Percentiles rank a stretch among this genome's conserved stretches.
These are phyloP conservation scores for Babesia ovis DNA, from an alignment of 169 alveolate species.

Conservation along the genomic window DNA sequence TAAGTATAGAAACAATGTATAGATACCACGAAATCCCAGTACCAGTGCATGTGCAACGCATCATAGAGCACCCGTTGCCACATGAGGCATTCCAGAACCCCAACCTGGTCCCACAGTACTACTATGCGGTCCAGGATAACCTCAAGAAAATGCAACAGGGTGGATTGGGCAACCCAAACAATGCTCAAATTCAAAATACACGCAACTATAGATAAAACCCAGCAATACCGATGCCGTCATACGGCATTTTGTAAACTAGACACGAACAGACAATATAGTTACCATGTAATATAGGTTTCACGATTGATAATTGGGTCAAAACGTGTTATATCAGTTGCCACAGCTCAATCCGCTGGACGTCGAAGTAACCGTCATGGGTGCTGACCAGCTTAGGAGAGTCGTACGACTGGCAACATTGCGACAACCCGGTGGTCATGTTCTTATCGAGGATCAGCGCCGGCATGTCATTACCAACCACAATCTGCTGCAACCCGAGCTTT, in stretches of 20 bases:
- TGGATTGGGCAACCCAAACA: background rate
- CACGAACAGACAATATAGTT: too few species aligned
- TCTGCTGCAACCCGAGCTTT: constrained; percentile 41
- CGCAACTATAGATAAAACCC: background rate
- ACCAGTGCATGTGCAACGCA: constrained; percentile 89
- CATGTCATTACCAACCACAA: constrained; percentile 50
- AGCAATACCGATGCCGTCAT: too few species aligned
- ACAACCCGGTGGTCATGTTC: constrained; percentile 34
- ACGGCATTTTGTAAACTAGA: too few species aligned
- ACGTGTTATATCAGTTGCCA: constrained; percentile 46
- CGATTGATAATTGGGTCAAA: background rate
- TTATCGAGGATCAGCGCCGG: constrained; percentile 61
- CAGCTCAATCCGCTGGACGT: constrained; percentile 37
- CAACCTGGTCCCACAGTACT: constrained; percentile 36
- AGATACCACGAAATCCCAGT: constrained; percentile 89
- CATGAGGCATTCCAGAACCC: constrained; percentile 47
- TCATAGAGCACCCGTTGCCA: constrained; percentile 89
- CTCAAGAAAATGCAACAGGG: constrained; percentile 28
- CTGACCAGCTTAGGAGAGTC: constrained; percentile 55
- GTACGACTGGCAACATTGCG: constrained; percentile 55
- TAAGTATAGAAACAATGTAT: background rate
- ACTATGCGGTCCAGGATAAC: constrained; percentile 48
- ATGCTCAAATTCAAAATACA: background rate
- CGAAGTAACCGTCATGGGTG: constrained; percentile 28
- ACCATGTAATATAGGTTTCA: background rate